Conservation (phyloP, 2,329 filamentous ascomycete genomes). For the Chrysosporium keratinophilum region DNA sequence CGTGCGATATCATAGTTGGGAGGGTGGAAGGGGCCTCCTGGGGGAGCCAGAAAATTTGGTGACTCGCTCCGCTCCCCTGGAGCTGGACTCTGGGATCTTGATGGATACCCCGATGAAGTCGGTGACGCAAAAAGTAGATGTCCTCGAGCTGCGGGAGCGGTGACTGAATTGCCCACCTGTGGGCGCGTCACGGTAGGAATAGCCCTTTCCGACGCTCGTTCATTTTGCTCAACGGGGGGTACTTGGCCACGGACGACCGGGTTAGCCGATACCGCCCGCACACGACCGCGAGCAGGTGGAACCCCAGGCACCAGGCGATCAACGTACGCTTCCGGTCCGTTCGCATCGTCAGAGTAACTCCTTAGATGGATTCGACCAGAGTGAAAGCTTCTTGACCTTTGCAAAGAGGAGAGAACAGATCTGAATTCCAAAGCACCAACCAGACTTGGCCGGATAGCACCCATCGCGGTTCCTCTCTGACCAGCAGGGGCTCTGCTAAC, state of each 20-base stretch:
- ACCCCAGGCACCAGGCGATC: slow-evolving; percentile 18
- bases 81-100: slow-evolving; percentile 27
- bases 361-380: slow-evolving; percentile 58
- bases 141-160: background rate
- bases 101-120: slow-evolving; percentile 23
- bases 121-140: slow-evolving; percentile 28
- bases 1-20: slow-evolving; percentile 26
- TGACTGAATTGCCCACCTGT: background rate
- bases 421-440: slow-evolving; percentile 90
- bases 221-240: slow-evolving; percentile 35
- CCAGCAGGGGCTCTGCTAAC: slow-evolving; percentile 58
- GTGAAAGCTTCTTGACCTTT: slow-evolving; percentile 67
- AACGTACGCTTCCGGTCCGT: slow-evolving; percentile 31
- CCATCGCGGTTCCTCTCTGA: slow-evolving; percentile 62
- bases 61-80: slow-evolving; percentile 22
- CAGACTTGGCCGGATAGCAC: slow-evolving; percentile 81
- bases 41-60: slow-evolving; percentile 36
- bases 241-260: slow-evolving; percentile 36
- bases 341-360: slow-evolving; percentile 57
- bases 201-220: slow-evolving; percentile 18
- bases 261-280: slow-evolving; percentile 51
- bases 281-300: slow-evolving; percentile 20
- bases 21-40: slow-evolving; percentile 31
- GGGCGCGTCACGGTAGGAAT: background rate
- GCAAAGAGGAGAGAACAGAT: slow-evolving; percentile 76